Evolutionary conservation across 1,284 basidiomycete genomes (phyloP).

Genomic region (Ganoderma resinaceum): DNA sequence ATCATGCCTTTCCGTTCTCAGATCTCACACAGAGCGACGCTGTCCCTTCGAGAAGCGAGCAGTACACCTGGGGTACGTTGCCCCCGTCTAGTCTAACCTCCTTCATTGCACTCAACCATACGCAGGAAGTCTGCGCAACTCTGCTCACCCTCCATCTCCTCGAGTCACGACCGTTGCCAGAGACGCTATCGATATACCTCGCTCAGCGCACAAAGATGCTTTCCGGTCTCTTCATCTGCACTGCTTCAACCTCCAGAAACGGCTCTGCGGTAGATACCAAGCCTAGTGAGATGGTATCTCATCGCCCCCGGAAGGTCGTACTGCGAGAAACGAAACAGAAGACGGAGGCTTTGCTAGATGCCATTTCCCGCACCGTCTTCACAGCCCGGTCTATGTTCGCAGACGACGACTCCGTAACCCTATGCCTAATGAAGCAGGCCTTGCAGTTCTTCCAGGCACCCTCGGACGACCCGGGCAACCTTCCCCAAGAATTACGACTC

Average conservation of each 20-base stretch:
- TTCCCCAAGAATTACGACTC: slow-evolving; percentile 64
- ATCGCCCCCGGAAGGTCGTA: slow-evolving; percentile 40
- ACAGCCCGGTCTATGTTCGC: slow-evolving; percentile 63
- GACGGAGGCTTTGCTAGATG: slow-evolving; percentile 56
- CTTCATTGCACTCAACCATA: slow-evolving; percentile 4
- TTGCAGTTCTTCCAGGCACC: slow-evolving; percentile 63
- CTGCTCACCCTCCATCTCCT: slow-evolving; percentile 84
- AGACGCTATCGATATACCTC: slow-evolving; percentile 75
- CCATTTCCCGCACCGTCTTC: slow-evolving; percentile 62
- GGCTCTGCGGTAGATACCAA: slow-evolving; percentile 41
- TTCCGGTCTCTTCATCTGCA: slow-evolving; percentile 49
- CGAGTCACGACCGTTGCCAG: slow-evolving; percentile 79
- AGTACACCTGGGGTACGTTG: slow-evolving; percentile 23
- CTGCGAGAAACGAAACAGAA: slow-evolving; percentile 59
- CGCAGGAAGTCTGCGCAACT: slow-evolving; percentile 74
- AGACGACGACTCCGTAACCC: slow-evolving; percentile 35
- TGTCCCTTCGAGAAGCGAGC: slow-evolving; percentile 68
- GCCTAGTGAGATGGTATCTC: slow-evolving; percentile 26
- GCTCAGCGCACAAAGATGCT: slow-evolving; percentile 76
- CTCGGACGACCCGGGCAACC: slow-evolving; percentile 32
- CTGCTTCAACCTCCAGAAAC: slow-evolving; percentile 41
- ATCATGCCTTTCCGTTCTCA: slow-evolving; percentile 85
- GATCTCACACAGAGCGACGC: slow-evolving; percentile 83
- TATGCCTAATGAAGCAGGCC: slow-evolving; percentile 62
- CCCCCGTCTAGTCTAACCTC: too few species aligned